Evolutionary conservation across 1,284 basidiomycete genomes (phyloP), one percentile per base, ranked within the genome.

Genomic region (Microbotryum silenes-acaulis): DNA sequence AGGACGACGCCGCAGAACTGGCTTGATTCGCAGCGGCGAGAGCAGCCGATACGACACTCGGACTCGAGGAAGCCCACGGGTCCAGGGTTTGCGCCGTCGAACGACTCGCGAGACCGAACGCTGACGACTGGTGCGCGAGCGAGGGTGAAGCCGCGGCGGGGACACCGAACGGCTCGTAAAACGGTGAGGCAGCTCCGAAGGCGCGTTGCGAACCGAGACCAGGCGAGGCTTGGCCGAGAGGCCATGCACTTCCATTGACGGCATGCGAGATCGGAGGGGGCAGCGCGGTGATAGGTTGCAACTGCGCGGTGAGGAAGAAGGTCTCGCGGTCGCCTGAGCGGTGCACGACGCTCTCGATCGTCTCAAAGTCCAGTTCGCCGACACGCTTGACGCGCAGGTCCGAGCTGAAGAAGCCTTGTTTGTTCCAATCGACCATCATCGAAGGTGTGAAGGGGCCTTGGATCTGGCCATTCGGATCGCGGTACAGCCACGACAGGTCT

Each of bases 391-490:
- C 72, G 58, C 57, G 58, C 2, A 69, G 59, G 61, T 69, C 67
- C 42, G 48, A 31, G 14, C 83, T 80, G 74, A 98, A 97, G 78
- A 96, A 98, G 18, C 87, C 87, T 72, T 88, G 88, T 59, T 89
- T 85, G 75, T 86, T 88, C 94, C 94, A 97, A 70, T 90, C 89
- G 77, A 97, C 92, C 94, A 98, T 97, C 63, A 88, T 75, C 65
- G 86, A 83, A 29, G 88, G 91, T 49, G 82, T 81, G 80, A 97
- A 98, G 2, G 94, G 94, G 56, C 91, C 91, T 46, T 72, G 70
- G 5, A 72, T 48, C 45, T 62, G 57, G 4, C 71, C 71, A 7
- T 59, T 61, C 18, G 71, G 70, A 56, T 72, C 71, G 27, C 67
- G 63, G 61, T 72, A 72, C 53, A 70, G 70, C 71, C 71, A 72